A percentile compares a stretch with the other conserved stretches of the same genome.
Evolutionary conservation across 2,329 filamentous ascomycete genomes (phyloP).

Genomic region (Bipolaris oryzae): DNA sequence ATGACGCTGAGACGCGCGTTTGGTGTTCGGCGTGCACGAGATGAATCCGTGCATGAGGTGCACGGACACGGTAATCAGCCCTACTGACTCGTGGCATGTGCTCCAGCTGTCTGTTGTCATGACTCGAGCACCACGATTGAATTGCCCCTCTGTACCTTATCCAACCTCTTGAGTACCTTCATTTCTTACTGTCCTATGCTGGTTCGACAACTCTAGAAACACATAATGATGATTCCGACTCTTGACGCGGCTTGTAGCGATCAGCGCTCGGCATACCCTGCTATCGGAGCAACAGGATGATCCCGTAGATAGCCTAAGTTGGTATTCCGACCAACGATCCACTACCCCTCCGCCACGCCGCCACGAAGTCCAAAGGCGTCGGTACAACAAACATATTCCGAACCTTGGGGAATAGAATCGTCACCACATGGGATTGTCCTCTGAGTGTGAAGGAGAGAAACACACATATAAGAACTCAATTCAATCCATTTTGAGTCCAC

Average conservation of each 20-base stretch:
- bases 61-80: no score
- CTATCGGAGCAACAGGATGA: constrained; percentile 20
- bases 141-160: constrained; percentile 16
- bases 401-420: background rate
- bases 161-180: constrained; percentile 23
- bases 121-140: constrained; percentile 4
- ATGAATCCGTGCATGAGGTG: no score
- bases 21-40: no score
- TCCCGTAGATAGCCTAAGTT: constrained; percentile 9
- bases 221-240: constrained; percentile 1
- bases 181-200: constrained; percentile 22
- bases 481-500: background rate
- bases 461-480: constrained; percentile 5
- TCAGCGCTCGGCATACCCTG: background rate
- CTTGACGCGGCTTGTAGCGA: background rate
- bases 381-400: constrained; percentile 14
- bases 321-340: constrained; percentile 18
- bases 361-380: background rate
- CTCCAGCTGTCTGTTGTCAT: background rate
- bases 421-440: constrained; percentile 5
- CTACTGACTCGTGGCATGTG: constrained; percentile 12
- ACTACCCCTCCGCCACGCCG: constrained; percentile 21
- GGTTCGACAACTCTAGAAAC: background rate
- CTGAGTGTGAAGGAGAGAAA: background rate
- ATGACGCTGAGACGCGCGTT: no score